These are phyloP conservation scores for Arthrobotrys musiformis DNA, from an alignment of 2,329 filamentous ascomycete species.

Conservation along the genomic window DNA sequence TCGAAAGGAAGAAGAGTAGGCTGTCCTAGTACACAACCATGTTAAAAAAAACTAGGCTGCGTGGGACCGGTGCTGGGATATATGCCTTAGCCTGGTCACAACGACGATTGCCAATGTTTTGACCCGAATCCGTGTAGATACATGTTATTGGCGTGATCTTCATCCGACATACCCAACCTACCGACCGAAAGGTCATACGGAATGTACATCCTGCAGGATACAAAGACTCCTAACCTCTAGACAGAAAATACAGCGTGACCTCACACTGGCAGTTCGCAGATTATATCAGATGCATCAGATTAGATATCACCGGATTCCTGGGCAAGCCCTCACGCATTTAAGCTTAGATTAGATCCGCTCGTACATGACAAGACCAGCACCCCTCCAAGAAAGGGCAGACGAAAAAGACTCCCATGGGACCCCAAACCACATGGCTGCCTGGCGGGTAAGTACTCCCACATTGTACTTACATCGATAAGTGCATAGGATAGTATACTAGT, in stretches of 20 bases:
- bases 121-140: not conserved
- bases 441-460: no score
- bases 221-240: no score
- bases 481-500: no score
- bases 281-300: slow-evolving; percentile 52
- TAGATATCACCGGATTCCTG: slow-evolving; percentile 48
- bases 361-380: slow-evolving; percentile 3
- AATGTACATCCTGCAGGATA: no score
- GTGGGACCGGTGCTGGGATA: not conserved
- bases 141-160: not conserved
- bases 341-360: slow-evolving; percentile 55
- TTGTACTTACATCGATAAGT: no score
- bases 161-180: no score
- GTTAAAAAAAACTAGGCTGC: not conserved
- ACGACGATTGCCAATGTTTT: not conserved
- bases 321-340: slow-evolving; percentile 20
- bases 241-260: no score
- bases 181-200: no score
- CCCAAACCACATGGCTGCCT: slow-evolving; percentile 31
- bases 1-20: not conserved
- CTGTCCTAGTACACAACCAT: not conserved
- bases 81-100: not conserved
- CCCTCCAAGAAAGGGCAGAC: not conserved
- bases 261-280: not conserved
- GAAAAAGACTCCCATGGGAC: slow-evolving; percentile 7